A percentile compares a stretch with the other conserved stretches of the same genome.
phyloP scores from a whole-genome alignment of 106 monocot species.

The Acanthochlamys bracteata region DNA sequence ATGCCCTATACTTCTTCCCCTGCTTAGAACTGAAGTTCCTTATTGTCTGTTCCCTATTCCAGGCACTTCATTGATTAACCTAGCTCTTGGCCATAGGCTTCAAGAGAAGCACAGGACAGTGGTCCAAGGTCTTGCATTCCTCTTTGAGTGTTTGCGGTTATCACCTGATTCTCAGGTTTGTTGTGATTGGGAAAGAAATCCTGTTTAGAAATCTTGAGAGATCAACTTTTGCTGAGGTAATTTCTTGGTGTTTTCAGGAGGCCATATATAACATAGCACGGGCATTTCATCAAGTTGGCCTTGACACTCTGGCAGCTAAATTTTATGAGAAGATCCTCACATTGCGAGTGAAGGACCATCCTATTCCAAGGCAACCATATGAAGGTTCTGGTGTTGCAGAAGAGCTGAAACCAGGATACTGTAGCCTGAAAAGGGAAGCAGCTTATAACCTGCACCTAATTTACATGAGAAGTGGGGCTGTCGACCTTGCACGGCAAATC shows the following conservation, averaged over 20 bases:
- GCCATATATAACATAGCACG: constrained; percentile 79
- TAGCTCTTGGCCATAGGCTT: constrained; percentile 85
- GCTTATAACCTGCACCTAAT: constrained; percentile 94
- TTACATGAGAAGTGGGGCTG: constrained; percentile 84
- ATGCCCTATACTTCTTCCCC: neutral
- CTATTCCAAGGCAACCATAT: constrained; percentile 58
- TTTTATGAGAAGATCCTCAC: constrained; percentile 86
- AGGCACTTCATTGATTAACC: constrained; percentile 85
- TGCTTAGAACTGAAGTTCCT: neutral
- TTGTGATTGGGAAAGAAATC: neutral
- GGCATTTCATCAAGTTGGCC: constrained; percentile 88
- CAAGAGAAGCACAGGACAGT: constrained; percentile 78
- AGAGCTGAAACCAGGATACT: constrained; percentile 41
- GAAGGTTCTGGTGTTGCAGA: constrained; percentile 21
- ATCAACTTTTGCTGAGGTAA: neutral
- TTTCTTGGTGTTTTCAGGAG: constrained; percentile 46
- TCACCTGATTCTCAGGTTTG: constrained; percentile 81
- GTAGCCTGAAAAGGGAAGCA: constrained; percentile 71
- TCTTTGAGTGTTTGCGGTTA: constrained; percentile 59
- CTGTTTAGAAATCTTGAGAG: neutral
- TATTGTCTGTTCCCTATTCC: constrained; percentile 11
- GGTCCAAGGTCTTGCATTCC: constrained; percentile 74
- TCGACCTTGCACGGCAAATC: constrained; percentile 84
- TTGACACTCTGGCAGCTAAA: constrained; percentile 62
- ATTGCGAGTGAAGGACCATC: constrained; percentile 51